These are phyloP conservation scores for Diaporthe sp. DNA, from an alignment of 2,329 filamentous ascomycete genomes.

Conservation along the genomic window DNA sequence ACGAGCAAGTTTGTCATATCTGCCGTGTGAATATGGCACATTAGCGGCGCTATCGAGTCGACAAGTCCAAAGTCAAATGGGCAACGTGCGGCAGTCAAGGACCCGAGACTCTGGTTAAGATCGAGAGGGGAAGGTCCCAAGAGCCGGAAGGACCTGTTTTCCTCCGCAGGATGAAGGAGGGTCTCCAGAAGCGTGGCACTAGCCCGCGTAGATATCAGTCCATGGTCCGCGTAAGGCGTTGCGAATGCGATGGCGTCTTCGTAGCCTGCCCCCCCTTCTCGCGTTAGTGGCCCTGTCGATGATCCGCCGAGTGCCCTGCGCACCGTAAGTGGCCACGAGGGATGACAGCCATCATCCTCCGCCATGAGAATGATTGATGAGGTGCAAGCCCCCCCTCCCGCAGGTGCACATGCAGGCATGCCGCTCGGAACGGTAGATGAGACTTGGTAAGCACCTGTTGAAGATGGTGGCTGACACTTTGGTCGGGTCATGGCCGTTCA, in stretches of 20 bases:
- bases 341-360: slow-evolving; percentile 16
- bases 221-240: slow-evolving; percentile 29
- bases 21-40: slow-evolving; percentile 22
- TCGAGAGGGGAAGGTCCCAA: slow-evolving; percentile 35
- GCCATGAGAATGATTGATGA: slow-evolving; percentile 2
- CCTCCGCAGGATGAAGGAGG: slow-evolving; percentile 28
- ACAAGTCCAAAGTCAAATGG: neutral
- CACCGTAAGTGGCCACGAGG: slow-evolving; percentile 15
- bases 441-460: neutral
- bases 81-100: slow-evolving; percentile 5
- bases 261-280: slow-evolving; percentile 22
- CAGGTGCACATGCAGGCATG: neutral
- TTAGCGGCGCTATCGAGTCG: neutral
- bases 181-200: slow-evolving; percentile 20
- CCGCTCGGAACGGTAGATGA: slow-evolving; percentile 5
- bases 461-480: slow-evolving; percentile 18
- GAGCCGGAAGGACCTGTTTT: slow-evolving; percentile 5
- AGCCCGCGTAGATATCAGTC: slow-evolving; percentile 12
- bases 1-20: slow-evolving; percentile 17
- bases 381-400: neutral
- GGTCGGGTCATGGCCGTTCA: slow-evolving; percentile 6
- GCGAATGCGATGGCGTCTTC: slow-evolving; percentile 33
- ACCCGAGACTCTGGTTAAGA: slow-evolving; percentile 38
- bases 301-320: slow-evolving; percentile 25
- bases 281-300: slow-evolving; percentile 21